Evolutionary conservation across 2,329 filamentous ascomycete genomes (phyloP), one percentile per base, ranked within the genome.

Genomic region (Knoxdaviesia proteae): DNA sequence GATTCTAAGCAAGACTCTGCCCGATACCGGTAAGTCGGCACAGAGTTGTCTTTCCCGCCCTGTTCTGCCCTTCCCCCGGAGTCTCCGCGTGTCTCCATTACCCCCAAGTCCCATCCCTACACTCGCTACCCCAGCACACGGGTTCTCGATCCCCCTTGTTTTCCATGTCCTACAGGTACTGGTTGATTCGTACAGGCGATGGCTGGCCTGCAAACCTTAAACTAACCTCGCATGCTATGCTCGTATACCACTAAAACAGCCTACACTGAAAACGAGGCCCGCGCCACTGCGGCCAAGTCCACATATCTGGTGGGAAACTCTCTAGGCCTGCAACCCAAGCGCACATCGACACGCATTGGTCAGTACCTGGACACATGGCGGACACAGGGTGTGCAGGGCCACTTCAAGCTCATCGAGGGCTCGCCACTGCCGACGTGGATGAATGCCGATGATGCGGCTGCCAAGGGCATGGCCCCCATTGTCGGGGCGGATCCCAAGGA

Each of bases 221-320:
- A 41, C 42, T 38, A 39, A 40, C 42, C 3, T 34, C 3, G 33
- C 37, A 1, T 5, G 36, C 36, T 38, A 38, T 30, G 20, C 36
- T 20, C 38, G 7, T 35, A 2, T 6, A 2, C 20, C 20, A 20
- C 20, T 3, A 20, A 20, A 20, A 10, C 38, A 46, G 45, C 42
- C n/a, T 44, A 44, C 32, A n/a, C 11, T 34, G 37, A 40, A 20
- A 32, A 39, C 29, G 31, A 29, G 5, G 42, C 33, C 30, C 44
- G 44, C 39, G 32, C 37, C 4, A n/a, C 32, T 8, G 42, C 42
- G 10, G 34, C 39, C 30, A 44, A 46, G 45, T 56, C 57, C 46
- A 77, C 84, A 46, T 94, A 94, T 58, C 76, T 94, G 48, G 88
- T 84, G 49, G 87, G 87, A 44, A 93, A 94, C 62, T 93, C 84